These are phyloP conservation scores for Pythium dissotocum DNA, from an alignment of 352 stramenopile species.

Conservation along the genomic window DNA sequence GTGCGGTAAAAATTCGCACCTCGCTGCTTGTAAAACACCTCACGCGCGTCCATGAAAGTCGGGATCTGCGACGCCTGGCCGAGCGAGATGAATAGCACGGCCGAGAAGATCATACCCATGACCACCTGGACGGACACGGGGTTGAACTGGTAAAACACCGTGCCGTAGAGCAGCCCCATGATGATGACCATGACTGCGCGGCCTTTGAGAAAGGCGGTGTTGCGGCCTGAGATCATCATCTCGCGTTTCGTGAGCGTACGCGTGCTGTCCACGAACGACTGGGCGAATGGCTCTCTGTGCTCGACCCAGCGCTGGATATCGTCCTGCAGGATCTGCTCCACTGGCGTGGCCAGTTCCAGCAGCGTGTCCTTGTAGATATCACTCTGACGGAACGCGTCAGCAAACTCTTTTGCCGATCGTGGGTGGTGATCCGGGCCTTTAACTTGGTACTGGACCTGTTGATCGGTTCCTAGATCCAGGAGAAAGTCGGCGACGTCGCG, in stretches of 20 bases:
- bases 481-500: conserved; percentile 93
- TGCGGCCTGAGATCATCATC: conserved; percentile 48
- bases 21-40: conserved; percentile 71
- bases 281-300: conserved; percentile 8
- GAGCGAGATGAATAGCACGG: conserved; percentile 15
- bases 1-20: conserved; percentile 70
- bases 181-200: conserved; percentile 33
- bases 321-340: conserved; percentile 88
- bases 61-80: conserved; percentile 58
- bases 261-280: conserved; percentile 17
- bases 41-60: conserved; percentile 47
- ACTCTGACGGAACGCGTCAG: conserved; percentile 24
- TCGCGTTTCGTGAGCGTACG: conserved; percentile 32
- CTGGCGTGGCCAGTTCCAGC: conserved; percentile 80
- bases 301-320: conserved; percentile 38
- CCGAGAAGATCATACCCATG: conserved; percentile 42
- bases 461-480: conserved; percentile 40
- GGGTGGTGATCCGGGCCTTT: conserved; percentile 2
- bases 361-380: conserved; percentile 27
- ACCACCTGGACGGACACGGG: conserved; percentile 28
- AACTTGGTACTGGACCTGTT: conserved; percentile 26
- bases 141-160: conserved; percentile 31
- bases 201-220: conserved; percentile 31
- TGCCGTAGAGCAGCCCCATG: conserved; percentile 29
- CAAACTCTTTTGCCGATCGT: conserved; percentile 24